phyloP scores from a whole-genome alignment of 140 eudicot species.

The Senecio squalidus region DNA sequence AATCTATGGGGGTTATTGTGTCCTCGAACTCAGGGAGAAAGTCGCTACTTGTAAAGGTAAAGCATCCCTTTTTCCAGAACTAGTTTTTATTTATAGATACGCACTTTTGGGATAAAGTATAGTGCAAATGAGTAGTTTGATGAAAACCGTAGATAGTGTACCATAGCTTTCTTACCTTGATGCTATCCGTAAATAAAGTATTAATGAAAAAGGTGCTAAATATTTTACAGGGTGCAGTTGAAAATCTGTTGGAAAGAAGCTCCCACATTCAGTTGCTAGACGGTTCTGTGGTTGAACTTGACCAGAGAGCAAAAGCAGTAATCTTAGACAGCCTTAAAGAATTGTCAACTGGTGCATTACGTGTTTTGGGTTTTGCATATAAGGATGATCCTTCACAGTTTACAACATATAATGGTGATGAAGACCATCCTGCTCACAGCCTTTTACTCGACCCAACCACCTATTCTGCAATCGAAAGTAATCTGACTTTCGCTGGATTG shows the following conservation, averaged over 20 bases:
- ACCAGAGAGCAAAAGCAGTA: slow-evolving; percentile 31
- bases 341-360: slow-evolving; percentile 69
- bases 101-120: no score
- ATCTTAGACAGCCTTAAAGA: slow-evolving; percentile 61
- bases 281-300: slow-evolving; percentile 70
- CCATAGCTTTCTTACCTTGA: neutral
- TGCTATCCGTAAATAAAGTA: neutral
- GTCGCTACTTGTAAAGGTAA: slow-evolving; percentile 63
- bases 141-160: neutral
- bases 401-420: slow-evolving; percentile 69
- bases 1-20: slow-evolving; percentile 84
- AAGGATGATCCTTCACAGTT: slow-evolving; percentile 69
- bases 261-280: slow-evolving; percentile 59
- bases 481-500: slow-evolving; percentile 66
- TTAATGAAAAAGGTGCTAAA: slow-evolving; percentile 15
- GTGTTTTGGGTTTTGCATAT: slow-evolving; percentile 91
- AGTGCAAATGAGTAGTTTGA: no score
- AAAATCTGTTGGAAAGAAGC: slow-evolving; percentile 73
- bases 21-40: slow-evolving; percentile 54
- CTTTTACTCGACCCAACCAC: slow-evolving; percentile 66
- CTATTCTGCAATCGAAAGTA: slow-evolving; percentile 75
- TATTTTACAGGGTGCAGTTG: slow-evolving; percentile 78
- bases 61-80: neutral
- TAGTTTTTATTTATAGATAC: neutral
- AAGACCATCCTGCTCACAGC: slow-evolving; percentile 80